Base-by-base conservation (phyloP, 257 asterid species). In the Gardenia jasminoides region DNA sequence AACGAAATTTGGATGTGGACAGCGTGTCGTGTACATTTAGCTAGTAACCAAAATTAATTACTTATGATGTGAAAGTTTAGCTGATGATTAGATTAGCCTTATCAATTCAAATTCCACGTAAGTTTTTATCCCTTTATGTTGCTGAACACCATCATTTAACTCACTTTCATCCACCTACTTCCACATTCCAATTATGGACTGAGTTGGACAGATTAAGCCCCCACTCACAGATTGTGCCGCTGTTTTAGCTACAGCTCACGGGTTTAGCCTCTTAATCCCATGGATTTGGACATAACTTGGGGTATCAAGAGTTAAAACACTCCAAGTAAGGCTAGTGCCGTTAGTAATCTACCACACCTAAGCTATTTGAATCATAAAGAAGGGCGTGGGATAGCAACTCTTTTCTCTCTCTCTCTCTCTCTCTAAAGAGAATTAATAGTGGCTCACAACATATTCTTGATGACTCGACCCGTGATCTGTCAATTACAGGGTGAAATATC, bases 61-160 rank as follows among this genome's bases (percentile, higher is more conserved):
- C 52, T 70, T 36, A 11, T 47, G 82, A 79, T 62, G 67, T 79
- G 78, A 72, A 62, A 62, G 74, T 71, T 79, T 62, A 62, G 54
- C 66, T 20, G 67, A 33, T 62, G 73, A 33, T 59, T 79, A 71
- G 73, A 33, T 59, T 79, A 71, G 54, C 20, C 74, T 72, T 31
- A 33, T 47, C 39, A 72, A 59, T 13, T 56, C 28, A 15, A 7
- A 54, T 68, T 26, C 39, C 58, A 10, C 22, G 24, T 4, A 22
- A 52, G 33, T 6, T 24, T 6, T 24, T 74, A 74, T 74, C 67
- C 48, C 47, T 59, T 20, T 19, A 46, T 44, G 48, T 47, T 62
- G 67, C 56, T 68, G 76, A 78, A 5, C 3, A 69, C 44, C 41
- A 10, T 78, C 61, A 46, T 31, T 65, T 43, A 47, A 7, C 50